Conservation (phyloP, 2,329 filamentous ascomycete genomes). For the Cladosporium sp. region DNA sequence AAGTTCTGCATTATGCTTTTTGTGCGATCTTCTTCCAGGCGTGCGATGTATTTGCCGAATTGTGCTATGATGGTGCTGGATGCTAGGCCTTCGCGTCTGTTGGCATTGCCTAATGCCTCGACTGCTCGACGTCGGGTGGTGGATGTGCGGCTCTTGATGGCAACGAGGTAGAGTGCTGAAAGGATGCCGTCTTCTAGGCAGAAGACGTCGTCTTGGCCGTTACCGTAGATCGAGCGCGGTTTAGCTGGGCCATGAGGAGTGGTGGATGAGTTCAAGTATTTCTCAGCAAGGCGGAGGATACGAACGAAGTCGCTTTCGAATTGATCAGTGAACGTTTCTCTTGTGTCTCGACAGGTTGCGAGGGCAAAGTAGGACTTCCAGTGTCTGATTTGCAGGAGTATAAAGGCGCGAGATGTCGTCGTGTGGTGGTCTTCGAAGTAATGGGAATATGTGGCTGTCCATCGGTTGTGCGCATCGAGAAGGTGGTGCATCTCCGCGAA, state of each 20-base stretch:
- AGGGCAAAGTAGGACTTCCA: conserved; percentile 4
- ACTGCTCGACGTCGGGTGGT: conserved; percentile 3
- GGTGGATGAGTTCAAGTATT: background rate
- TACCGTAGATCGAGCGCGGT: conserved; percentile 2
- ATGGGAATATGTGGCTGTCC: background rate
- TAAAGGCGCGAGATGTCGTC: background rate
- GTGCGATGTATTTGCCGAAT: background rate
- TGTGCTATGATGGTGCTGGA: conserved; percentile 5
- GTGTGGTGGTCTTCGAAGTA: background rate
- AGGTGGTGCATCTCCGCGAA: background rate
- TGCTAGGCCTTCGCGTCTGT: conserved; percentile 1
- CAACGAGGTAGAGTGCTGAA: background rate
- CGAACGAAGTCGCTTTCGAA: conserved; percentile 2
- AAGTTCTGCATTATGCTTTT: background rate
- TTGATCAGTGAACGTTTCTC: background rate
- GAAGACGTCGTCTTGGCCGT: conserved; percentile 9
- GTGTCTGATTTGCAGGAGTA: conserved; percentile 1
- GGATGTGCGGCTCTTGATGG: conserved; percentile 6
- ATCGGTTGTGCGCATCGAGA: background rate
- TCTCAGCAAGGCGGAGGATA: background rate
- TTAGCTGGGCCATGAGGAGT: background rate
- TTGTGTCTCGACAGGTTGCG: background rate
- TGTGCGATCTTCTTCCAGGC: conserved; percentile 3
- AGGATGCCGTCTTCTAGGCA: conserved; percentile 3
- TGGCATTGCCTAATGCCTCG: conserved; percentile 1